Base-by-base conservation (phyloP, 2,329 filamentous ascomycete species). In the Cladobotryum protrusum region DNA sequence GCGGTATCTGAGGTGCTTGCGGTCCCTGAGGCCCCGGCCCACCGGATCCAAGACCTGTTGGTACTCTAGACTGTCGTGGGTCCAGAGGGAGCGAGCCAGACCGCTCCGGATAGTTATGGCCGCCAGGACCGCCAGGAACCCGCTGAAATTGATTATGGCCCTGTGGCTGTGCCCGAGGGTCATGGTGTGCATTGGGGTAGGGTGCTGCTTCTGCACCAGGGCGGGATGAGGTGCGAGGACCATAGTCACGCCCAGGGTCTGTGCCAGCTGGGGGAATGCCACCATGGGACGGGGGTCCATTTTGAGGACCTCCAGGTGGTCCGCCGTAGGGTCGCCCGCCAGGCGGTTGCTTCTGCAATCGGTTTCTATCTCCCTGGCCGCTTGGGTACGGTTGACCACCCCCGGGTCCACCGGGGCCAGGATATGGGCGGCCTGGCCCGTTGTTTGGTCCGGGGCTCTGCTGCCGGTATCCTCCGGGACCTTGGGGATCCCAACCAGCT, bases 401-500 rank as follows among this genome's bases (percentile, higher is more conserved):
- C 20, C 61, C 57, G 41, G 63, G 61, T 40, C 61, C n/a, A 17
- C 57, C 56, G 9, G 63, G 56, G 32, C 47, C 44, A 48, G 59
- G 47, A 52, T 59, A 54, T 29, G 54, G 56, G 15, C 52, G 52
- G 13, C 48, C 48, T n/a, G 52, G 50, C 20, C 50, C 49, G 8
- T 47, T 57, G 35, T 62, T 47, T 57, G 37, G 62, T 72, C 55
- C 67, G 72, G 55, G 64, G 24, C 24, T 74, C 12, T 64, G 60
- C 44, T 71, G 66, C 24, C 70, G 64, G 53, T 75, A 74, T 1
- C 66, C 71, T n/a, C 53, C 56, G n/a, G 52, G 67, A 14, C 63
- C 58, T 54, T 74, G 73, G 15, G 67, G 66, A 29, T 73, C 71
- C 68, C 71, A 77, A 15, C 73, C 72, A 14, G 67, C 65, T 9